Conservation (phyloP, 371 early-diverging fungal genomes). For the Mucor piriformis region DNA sequence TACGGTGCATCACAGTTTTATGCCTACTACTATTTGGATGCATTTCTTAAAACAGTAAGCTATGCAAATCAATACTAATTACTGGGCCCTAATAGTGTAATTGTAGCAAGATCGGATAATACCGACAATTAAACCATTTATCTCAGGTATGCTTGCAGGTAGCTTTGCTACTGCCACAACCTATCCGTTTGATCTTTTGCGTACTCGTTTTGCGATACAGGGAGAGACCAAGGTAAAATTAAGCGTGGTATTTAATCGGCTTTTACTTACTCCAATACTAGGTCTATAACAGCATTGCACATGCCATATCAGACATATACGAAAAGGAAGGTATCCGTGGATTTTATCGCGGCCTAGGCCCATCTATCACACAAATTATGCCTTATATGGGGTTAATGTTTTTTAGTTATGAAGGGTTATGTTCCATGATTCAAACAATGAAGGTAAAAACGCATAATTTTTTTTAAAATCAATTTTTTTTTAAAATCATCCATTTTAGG, state of each 20-base stretch:
- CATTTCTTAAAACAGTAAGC: slow-evolving; percentile 22
- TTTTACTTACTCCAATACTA: no score
- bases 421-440: slow-evolving; percentile 32
- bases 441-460: slow-evolving; percentile 18
- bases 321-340: slow-evolving; percentile 76
- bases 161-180: slow-evolving; percentile 74
- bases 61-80: not conserved
- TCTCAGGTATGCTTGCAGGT: slow-evolving; percentile 77
- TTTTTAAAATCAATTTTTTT: not conserved
- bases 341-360: slow-evolving; percentile 82
- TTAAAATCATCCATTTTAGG: slow-evolving; percentile 1
- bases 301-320: slow-evolving; percentile 65
- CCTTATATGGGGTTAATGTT: slow-evolving; percentile 92
- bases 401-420: slow-evolving; percentile 67
- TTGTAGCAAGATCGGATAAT: slow-evolving; percentile 21
- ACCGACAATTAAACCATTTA: slow-evolving; percentile 49
- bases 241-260: not conserved
- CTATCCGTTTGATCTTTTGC: slow-evolving; percentile 89
- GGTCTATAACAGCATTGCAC: slow-evolving; percentile 63
- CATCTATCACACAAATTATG: slow-evolving; percentile 82
- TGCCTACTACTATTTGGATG: slow-evolving; percentile 60
- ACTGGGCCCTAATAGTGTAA: not conserved
- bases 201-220: slow-evolving; percentile 89
- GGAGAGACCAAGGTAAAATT: slow-evolving; percentile 51
- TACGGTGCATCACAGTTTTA: slow-evolving; percentile 89